Evolutionary conservation across 73 alveolate genomes (phyloP).

Genomic region (Loxodes magnus): DNA sequence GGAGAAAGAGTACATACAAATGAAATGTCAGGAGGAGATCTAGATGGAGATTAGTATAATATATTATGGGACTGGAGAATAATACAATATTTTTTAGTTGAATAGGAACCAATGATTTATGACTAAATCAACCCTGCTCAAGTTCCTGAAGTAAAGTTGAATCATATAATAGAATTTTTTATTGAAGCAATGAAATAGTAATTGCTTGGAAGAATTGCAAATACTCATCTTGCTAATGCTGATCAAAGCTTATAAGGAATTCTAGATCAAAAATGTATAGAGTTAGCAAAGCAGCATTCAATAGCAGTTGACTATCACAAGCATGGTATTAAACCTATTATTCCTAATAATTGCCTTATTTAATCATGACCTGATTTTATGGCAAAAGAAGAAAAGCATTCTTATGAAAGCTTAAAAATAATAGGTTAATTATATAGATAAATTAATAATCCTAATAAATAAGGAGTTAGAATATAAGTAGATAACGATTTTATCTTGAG

Average conservation of each 20-base stretch:
- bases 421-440: conserved; percentile 51
- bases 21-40: conserved; percentile 82
- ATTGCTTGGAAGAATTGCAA: conserved; percentile 65
- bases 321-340: conserved; percentile 41
- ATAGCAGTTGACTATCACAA: conserved; percentile 81
- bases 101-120: conserved; percentile 45
- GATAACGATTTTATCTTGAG: no score
- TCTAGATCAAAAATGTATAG: conserved; percentile 45
- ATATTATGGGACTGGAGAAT: conserved; percentile 57
- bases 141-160: conserved; percentile 28
- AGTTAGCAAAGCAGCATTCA: conserved; percentile 57
- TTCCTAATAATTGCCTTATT: conserved; percentile 32
- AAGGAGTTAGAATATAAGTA: no score
- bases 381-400: conserved; percentile 51
- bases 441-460: no score
- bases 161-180: conserved; percentile 52
- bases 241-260: conserved; percentile 49
- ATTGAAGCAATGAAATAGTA: conserved; percentile 55
- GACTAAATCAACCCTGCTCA: conserved; percentile 18
- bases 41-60: conserved; percentile 65
- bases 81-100: conserved; percentile 18
- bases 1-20: conserved; percentile 76
- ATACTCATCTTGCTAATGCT: conserved; percentile 68
- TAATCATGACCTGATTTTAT: conserved; percentile 77
- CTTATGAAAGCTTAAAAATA: conserved; percentile 48